Base-by-base conservation (phyloP, 1,284 basidiomycete genomes). In the Ganoderma lucidum region DNA sequence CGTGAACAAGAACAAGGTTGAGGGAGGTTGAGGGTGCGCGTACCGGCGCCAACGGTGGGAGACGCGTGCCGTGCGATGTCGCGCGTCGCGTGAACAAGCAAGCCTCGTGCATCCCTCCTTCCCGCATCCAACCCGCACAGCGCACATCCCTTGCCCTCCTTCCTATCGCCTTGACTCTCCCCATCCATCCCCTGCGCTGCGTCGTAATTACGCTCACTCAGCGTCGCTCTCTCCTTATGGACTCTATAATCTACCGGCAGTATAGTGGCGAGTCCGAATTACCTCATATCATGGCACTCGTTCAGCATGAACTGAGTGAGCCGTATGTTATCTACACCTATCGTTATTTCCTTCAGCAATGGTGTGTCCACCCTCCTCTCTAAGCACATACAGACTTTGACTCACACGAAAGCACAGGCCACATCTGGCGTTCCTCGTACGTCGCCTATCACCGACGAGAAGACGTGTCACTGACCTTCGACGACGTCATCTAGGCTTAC, bases 261-360 rank as follows among this genome's bases (percentile, higher is more conserved):
- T 96, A 96, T 80, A 76, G 81, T 64, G 93, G 93, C 75, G 93
- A 95, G 80, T 83, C 87, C 28, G 95, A 96, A 81, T 84, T 97
- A 68, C 88, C 89, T 10, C 88, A 90, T 74, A 91, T 97, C 76
- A 94, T 96, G 88, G 84, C 88, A 44, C 87, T 98, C 71, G 93
- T 97, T n/a, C 93, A 96, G 83, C 91, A 87, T 76, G 96, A 97
- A 82, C 88, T 98, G 78, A 96, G 94, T 75, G 97, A 99, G 81
- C 97, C 97, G 45, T 99, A 96, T 83, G 96, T 97, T 69, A 92
- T 96, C 64, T 96, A 96, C 82, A 96, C 95, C 0, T 96, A 95
- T 76, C 91, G 96, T 3, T 98, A 98, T 81, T 98, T 98, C 79
- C 87, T 99, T 15, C 90, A 95, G 77, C 93, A 96, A 75, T 99